Percentiles rank a stretch among this genome's conserved stretches.
These are phyloP conservation scores for Colletotrichum camelliae DNA, from an alignment of 2,329 filamentous ascomycete genomes.

Conservation along the genomic window DNA sequence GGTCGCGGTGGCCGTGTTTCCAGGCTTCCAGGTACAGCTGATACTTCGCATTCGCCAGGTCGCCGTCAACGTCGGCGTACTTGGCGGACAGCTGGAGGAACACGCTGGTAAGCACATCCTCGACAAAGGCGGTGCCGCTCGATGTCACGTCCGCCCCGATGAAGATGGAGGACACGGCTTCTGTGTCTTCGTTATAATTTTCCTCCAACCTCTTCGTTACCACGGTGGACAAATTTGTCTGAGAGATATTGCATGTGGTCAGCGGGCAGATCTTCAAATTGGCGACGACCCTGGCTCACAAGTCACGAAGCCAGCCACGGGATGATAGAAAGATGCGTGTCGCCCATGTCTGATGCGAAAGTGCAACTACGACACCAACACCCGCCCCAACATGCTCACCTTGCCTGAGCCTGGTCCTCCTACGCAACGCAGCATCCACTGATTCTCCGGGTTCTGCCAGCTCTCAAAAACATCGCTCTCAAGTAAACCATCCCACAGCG, in stretches of 20 bases:
- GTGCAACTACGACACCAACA: neutral
- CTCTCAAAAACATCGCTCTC: neutral
- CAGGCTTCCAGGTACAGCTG: neutral
- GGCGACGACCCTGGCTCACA: neutral
- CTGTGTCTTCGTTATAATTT: neutral
- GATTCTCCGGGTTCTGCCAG: neutral
- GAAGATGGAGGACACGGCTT: neutral
- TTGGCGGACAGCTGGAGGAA: neutral
- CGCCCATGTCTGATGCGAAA: neutral
- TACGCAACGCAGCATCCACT: neutral
- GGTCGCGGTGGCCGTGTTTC: conserved; percentile 3
- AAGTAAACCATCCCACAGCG: neutral
- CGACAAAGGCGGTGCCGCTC: neutral
- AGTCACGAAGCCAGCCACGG: neutral
- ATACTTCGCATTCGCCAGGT: neutral
- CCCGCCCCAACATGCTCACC: neutral
- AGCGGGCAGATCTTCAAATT: neutral
- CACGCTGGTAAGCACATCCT: neutral
- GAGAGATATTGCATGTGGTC: neutral
- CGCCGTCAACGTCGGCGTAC: neutral
- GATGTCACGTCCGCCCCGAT: neutral
- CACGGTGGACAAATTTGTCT: neutral
- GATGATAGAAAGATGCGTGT: neutral
- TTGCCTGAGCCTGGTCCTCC: conserved; percentile 8
- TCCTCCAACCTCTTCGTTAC: neutral